Conservation (phyloP, 169 alveolate genomes). For the Theileria equi region DNA sequence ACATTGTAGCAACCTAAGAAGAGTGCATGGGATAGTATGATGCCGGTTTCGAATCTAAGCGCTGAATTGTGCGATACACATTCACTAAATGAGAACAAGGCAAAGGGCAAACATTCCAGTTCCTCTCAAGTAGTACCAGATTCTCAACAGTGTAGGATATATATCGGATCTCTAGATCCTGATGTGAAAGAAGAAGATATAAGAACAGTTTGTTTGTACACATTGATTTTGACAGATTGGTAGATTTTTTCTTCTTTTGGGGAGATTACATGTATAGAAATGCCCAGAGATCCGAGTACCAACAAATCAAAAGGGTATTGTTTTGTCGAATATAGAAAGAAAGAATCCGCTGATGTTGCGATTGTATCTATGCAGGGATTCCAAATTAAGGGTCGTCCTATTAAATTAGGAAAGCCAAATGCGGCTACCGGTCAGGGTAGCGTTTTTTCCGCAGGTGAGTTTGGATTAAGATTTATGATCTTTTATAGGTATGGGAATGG, state of each 20-base stretch:
- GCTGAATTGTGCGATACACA: slow-evolving; percentile 29
- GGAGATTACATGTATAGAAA: slow-evolving; percentile 85
- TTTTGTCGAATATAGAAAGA: slow-evolving; percentile 81
- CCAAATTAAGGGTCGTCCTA: slow-evolving; percentile 84
- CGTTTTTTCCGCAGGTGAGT: too few relatives aligned
- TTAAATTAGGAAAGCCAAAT: slow-evolving; percentile 69
- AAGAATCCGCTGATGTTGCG: slow-evolving; percentile 92
- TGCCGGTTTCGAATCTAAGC: slow-evolving; percentile 16
- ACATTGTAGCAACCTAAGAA: not conserved
- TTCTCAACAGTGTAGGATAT: not conserved
- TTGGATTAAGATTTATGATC: too few relatives aligned
- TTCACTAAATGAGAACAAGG: not conserved
- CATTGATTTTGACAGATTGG: not conserved
- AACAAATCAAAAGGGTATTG: slow-evolving; percentile 89
- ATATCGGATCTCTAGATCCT: slow-evolving; percentile 20
- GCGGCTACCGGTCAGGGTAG: slow-evolving; percentile 10
- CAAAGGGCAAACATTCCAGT: not conserved
- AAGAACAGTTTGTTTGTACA: not conserved
- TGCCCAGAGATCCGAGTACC: slow-evolving; percentile 84
- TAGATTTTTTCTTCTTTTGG: slow-evolving; percentile 90
- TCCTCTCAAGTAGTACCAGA: not conserved
- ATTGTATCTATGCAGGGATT: slow-evolving; percentile 89
- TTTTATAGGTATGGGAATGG: slow-evolving; percentile 10
- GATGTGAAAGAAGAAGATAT: slow-evolving; percentile 13
- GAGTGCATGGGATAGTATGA: slow-evolving; percentile 24